Base-by-base conservation (phyloP, 2,329 filamentous ascomycete species). In the Cytospora leucostoma region DNA sequence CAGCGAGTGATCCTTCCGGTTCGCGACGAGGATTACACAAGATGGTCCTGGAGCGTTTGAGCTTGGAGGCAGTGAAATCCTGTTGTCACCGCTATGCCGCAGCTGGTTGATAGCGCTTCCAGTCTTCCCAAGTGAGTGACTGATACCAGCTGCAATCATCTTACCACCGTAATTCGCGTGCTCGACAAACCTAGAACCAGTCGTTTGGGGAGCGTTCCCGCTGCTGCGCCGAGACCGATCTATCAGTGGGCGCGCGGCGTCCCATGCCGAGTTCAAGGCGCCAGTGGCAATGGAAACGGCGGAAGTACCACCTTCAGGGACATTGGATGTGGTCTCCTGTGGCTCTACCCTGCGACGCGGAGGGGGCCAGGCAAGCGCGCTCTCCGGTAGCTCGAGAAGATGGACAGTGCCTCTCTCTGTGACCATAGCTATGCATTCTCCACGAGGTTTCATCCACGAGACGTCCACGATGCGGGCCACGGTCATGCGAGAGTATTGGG, bases 401-500 rank as follows among this genome's bases (percentile, higher is more conserved):
- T 99, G 95, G 12, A 97, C 88, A 10, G 95, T 99, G n/a, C 94
- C 93, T 69, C 93, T 91, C 71, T 96, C 92, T 0, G 95, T 98
- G 33, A 97, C 87, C 77, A 99, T 88, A 1, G 93, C 94, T 47
- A 96, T 79, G 64, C 91, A 88, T 72, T 96, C 91, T 27, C 91
- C 92, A 62, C 88, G 88, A 4, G 91, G 91, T 61, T 86, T 84
- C 1, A 90, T 89, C 95, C 95, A 99, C 3, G 88, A 87, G 50
- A 97, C 91, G 71, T 97, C 94, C 27, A 97, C 85, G 61, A 98
- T 92, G 60, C 91, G 90, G 3, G 95, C 92, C 56, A 94, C 90
- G 2, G 94, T 98, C 85, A 97, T 90, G 49, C 95, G 88, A 21
- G 92, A 91, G 72, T 96, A 97, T 65, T 93, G 88, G 8, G 93